phyloP scores from a whole-genome alignment of 345 rosid genomes.

The Brassica carinata region DNA sequence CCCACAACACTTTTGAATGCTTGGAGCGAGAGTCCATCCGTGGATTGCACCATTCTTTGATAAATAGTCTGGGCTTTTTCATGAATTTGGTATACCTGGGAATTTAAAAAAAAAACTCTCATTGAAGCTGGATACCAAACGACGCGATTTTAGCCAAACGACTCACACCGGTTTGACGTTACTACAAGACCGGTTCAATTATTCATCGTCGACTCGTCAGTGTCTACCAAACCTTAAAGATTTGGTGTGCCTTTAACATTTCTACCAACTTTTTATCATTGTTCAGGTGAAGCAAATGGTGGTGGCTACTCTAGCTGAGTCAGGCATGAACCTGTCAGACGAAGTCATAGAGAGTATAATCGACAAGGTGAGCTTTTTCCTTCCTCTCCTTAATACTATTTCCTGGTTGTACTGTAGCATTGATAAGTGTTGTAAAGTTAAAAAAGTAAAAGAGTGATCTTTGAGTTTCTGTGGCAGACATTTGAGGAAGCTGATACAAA shows the following conservation, averaged over 20 bases:
- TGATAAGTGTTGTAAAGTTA: background rate
- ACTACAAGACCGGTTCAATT: conserved; percentile 6
- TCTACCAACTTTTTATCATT: background rate
- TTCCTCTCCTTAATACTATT: background rate
- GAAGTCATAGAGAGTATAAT: conserved; percentile 81
- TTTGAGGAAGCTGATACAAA: conserved; percentile 80
- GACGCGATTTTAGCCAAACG: background rate
- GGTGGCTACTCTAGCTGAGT: conserved; percentile 88
- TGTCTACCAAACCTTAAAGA: background rate
- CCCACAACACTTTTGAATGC: too few relatives aligned
- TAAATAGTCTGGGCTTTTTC: too few relatives aligned
- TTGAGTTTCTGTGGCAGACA: conserved; percentile 49
- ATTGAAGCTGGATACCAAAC: background rate
- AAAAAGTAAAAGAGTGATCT: conserved; percentile 9
- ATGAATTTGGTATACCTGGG: too few relatives aligned
- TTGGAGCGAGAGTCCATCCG: too few relatives aligned
- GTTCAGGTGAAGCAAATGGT: conserved; percentile 80
- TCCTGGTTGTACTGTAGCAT: background rate
- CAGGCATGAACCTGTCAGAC: conserved; percentile 82
- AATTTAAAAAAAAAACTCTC: too few relatives aligned
- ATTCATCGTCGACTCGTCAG: background rate
- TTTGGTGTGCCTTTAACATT: background rate
- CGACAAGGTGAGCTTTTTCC: conserved; percentile 59
- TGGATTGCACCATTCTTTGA: too few relatives aligned
- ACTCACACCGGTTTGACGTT: background rate